These are phyloP conservation scores for Sporothrix inflata DNA, from an alignment of 2,329 filamentous ascomycete species.

Conservation along the genomic window DNA sequence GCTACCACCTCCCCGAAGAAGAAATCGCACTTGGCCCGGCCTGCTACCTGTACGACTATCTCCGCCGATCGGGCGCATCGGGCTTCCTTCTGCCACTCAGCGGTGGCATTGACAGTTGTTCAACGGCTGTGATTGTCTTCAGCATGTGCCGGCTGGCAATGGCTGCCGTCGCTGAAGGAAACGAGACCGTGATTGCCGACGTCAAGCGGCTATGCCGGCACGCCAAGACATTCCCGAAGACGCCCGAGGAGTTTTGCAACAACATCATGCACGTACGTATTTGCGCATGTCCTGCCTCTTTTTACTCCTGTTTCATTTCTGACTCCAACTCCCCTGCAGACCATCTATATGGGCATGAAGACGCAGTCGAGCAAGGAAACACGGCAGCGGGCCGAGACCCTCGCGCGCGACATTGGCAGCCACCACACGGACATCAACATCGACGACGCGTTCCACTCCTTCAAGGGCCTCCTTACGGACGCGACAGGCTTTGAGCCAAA, in stretches of 20 bases:
- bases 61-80: constrained; percentile 52
- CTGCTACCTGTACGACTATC: constrained; percentile 65
- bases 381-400: constrained; percentile 63
- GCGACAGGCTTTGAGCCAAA: constrained; percentile 60
- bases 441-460: constrained; percentile 65
- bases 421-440: constrained; percentile 77
- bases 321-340: constrained; percentile 43
- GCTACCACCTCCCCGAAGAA: constrained; percentile 64
- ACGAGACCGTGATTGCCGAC: constrained; percentile 45
- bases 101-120: constrained; percentile 63
- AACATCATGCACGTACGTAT: constrained; percentile 37
- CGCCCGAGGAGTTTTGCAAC: constrained; percentile 62
- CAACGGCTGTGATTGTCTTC: constrained; percentile 48
- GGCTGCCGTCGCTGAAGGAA: constrained; percentile 51
- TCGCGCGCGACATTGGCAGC: constrained; percentile 65
- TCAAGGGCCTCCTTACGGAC: constrained; percentile 61
- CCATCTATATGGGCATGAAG: constrained; percentile 71
- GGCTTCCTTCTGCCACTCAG: constrained; percentile 61
- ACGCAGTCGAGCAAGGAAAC: constrained; percentile 70
- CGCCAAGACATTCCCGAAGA: constrained; percentile 50
- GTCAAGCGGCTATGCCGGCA: constrained; percentile 45
- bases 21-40: constrained; percentile 68
- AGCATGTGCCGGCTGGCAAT: constrained; percentile 62
- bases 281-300: not conserved
- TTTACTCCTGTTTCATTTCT: not conserved